Evolutionary conservation across 2,329 filamentous ascomycete genomes (phyloP).

Genomic region (Ceratocystis cacaofunesta): DNA sequence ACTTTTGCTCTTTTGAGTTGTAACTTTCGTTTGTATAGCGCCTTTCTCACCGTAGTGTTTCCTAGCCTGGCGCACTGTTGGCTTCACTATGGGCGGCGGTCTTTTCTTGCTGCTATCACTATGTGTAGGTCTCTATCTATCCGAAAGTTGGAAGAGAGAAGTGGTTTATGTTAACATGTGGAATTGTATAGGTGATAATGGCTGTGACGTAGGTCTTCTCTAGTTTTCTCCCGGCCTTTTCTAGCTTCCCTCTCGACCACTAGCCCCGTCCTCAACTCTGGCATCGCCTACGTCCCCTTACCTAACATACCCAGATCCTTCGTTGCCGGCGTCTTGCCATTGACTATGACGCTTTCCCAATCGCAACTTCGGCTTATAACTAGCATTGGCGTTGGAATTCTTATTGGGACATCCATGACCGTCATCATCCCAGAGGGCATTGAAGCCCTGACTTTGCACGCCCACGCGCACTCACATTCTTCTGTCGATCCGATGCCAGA

Average conservation of each 20-base stretch:
- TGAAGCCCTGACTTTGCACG: constrained; percentile 51
- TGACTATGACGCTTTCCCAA: constrained; percentile 75
- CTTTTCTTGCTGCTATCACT: constrained; percentile 29
- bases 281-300: constrained; percentile 18
- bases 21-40: background rate
- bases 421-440: constrained; percentile 97
- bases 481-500: background rate
- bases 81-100: constrained; percentile 25
- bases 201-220: constrained; percentile 37
- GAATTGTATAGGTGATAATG: constrained; percentile 37
- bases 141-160: background rate
- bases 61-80: background rate
- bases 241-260: constrained; percentile 16
- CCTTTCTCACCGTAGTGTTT: background rate
- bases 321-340: constrained; percentile 74
- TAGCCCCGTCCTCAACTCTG: constrained; percentile 10
- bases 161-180: constrained; percentile 4
- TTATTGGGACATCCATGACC: constrained; percentile 88
- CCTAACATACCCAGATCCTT: constrained; percentile 53
- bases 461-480: constrained; percentile 25
- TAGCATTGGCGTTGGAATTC: constrained; percentile 79
- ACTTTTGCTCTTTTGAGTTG: background rate
- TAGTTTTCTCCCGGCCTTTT: constrained; percentile 10
- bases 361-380: constrained; percentile 81
- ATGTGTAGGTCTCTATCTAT: constrained; percentile 25